phyloP scores from a whole-genome alignment of 2,329 filamentous ascomycete genomes.

The Chaetomiaceae sp. region DNA sequence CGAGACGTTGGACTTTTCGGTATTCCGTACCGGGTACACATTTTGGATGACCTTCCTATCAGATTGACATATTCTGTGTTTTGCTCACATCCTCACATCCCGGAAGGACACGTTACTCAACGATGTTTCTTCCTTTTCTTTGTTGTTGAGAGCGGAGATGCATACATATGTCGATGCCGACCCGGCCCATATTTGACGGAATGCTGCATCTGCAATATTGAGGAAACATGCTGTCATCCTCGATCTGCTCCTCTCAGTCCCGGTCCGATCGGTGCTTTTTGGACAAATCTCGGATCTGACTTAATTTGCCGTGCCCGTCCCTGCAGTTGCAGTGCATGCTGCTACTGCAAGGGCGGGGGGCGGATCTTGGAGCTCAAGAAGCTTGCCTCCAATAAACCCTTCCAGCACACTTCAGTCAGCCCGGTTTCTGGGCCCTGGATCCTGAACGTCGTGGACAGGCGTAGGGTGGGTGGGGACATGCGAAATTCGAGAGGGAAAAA shows the following conservation, averaged over 20 bases:
- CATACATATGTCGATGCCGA: background rate
- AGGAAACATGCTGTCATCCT: background rate
- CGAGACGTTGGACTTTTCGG: too few species aligned
- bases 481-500: too few species aligned
- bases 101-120: too few species aligned
- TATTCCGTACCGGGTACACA: too few species aligned
- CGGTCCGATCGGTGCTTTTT: conserved; percentile 2
- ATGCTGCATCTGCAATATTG: background rate
- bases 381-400: too few species aligned
- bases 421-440: conserved; percentile 9
- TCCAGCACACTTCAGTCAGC: conserved; percentile 14
- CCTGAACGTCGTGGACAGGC: conserved; percentile 8
- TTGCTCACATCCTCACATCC: too few species aligned
- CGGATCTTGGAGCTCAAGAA: too few species aligned
- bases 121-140: too few species aligned
- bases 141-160: too few species aligned
- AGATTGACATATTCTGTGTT: too few species aligned
- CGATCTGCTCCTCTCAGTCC: background rate
- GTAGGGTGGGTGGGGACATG: too few species aligned
- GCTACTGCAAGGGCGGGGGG: conserved; percentile 5
- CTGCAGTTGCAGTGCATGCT: background rate
- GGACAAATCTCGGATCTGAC: conserved; percentile 4
- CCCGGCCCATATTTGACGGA: background rate
- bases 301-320: background rate
- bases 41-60: too few species aligned